Conservation (phyloP, 192 early-diverging fungal species). For the Coemansia sp. region DNA sequence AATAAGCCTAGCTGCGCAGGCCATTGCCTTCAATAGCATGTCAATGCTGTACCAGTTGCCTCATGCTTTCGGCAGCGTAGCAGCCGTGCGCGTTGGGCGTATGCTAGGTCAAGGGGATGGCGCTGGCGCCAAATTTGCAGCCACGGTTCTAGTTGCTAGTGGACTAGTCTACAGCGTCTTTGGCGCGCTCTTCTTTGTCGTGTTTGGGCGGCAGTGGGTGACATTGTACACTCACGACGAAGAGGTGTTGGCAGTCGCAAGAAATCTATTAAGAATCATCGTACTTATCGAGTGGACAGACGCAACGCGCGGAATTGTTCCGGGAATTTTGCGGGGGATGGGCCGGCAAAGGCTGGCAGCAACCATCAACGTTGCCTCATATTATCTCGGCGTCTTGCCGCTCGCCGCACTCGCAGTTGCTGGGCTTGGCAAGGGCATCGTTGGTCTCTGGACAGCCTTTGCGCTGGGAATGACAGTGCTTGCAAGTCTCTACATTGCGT, state of each 20-base stretch:
- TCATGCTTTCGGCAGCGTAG: slow-evolving; percentile 55
- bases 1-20: slow-evolving; percentile 54
- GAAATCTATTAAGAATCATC: slow-evolving; percentile 23
- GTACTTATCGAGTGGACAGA: slow-evolving; percentile 49
- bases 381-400: slow-evolving; percentile 54
- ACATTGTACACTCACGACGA: slow-evolving; percentile 51
- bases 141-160: slow-evolving; percentile 21
- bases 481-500: slow-evolving; percentile 19
- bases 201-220: slow-evolving; percentile 57
- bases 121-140: slow-evolving; percentile 53
- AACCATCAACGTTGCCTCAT: slow-evolving; percentile 49
- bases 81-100: slow-evolving; percentile 56
- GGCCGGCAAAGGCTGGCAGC: slow-evolving; percentile 54
- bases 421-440: slow-evolving; percentile 26
- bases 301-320: slow-evolving; percentile 58
- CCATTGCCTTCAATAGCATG: slow-evolving; percentile 57
- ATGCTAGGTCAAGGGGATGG: slow-evolving; percentile 43
- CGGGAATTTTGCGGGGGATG: slow-evolving; percentile 57
- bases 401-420: slow-evolving; percentile 34
- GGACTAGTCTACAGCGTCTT: slow-evolving; percentile 53
- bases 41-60: slow-evolving; percentile 55
- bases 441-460: slow-evolving; percentile 44
- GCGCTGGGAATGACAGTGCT: slow-evolving; percentile 33
- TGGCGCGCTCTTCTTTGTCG: slow-evolving; percentile 44
- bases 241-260: slow-evolving; percentile 27